phyloP scores from a whole-genome alignment of 805 yeast species.

The Candida vaughaniae region DNA sequence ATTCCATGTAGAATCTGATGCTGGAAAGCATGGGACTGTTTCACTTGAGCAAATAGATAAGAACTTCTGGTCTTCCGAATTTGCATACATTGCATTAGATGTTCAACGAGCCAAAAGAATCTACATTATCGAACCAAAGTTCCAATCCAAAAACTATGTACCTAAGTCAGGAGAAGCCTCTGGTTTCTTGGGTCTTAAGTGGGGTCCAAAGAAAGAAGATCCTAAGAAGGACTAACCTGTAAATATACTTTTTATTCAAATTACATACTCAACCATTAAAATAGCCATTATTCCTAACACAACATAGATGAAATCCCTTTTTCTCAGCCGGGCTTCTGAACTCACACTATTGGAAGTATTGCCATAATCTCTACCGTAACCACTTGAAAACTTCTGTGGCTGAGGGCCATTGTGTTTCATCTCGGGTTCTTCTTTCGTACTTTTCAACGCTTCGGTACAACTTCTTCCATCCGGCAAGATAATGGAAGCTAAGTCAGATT shows the following conservation, averaged over 20 bases:
- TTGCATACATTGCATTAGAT: slow-evolving; percentile 72
- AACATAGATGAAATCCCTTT: too few relatives aligned
- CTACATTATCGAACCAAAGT: slow-evolving; percentile 65
- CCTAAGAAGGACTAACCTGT: slow-evolving; percentile 1
- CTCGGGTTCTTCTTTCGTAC: too few relatives aligned
- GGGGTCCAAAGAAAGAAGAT: slow-evolving; percentile 73
- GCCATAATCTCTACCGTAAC: too few relatives aligned
- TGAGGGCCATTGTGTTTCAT: too few relatives aligned
- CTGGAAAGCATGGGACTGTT: slow-evolving; percentile 63
- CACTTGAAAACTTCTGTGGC: too few relatives aligned
- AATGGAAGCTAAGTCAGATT: slow-evolving; percentile 16
- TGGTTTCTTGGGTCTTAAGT: slow-evolving; percentile 78
- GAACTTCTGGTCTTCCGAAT: slow-evolving; percentile 63
- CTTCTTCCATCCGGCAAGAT: slow-evolving; percentile 25
- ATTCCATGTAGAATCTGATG: slow-evolving; percentile 77
- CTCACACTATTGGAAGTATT: too few relatives aligned
- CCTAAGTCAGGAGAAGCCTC: slow-evolving; percentile 36
- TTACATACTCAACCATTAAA: neutral
- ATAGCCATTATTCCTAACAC: neutral
- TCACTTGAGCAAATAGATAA: slow-evolving; percentile 78
- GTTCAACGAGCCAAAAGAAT: slow-evolving; percentile 68
- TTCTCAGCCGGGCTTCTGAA: too few relatives aligned
- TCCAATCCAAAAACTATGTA: slow-evolving; percentile 42
- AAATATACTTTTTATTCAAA: slow-evolving; percentile 5
- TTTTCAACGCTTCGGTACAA: slow-evolving; percentile 19